phyloP scores from a whole-genome alignment of 805 yeast species.

The Kodamaea kakaduensis region DNA sequence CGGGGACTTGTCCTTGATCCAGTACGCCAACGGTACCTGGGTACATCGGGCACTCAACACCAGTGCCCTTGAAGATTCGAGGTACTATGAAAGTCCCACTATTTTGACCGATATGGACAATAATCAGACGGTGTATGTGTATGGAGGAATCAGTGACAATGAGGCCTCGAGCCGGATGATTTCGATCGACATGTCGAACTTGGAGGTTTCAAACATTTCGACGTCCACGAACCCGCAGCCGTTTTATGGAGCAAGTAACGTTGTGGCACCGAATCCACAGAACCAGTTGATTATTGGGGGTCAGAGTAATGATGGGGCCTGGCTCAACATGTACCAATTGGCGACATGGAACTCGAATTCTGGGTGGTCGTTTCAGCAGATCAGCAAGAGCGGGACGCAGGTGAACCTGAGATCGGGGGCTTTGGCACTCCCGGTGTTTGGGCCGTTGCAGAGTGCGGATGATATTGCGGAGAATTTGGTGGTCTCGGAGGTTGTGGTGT shows the following conservation, averaged over 20 bases:
- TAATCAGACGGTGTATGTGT: conserved; percentile 43
- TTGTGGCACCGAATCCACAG: conserved; percentile 43
- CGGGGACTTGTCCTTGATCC: conserved; percentile 22
- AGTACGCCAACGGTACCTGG: conserved; percentile 23
- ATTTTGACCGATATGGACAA: conserved; percentile 39
- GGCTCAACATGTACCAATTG: conserved; percentile 70
- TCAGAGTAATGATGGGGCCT: conserved; percentile 48
- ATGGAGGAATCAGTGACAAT: conserved; percentile 45
- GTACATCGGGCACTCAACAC: conserved; percentile 15
- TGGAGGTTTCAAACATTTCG: conserved; percentile 34
- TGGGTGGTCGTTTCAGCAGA: conserved; percentile 57
- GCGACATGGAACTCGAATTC: conserved; percentile 68
- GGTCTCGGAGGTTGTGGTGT: conserved; percentile 43
- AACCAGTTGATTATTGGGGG: conserved; percentile 65
- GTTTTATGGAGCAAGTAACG: conserved; percentile 49
- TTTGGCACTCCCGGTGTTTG: conserved; percentile 52
- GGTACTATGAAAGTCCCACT: conserved; percentile 34
- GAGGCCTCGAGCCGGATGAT: conserved; percentile 40
- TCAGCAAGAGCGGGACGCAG: conserved; percentile 17
- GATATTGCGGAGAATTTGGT: conserved; percentile 28
- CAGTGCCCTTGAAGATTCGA: conserved; percentile 23
- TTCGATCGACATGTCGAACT: conserved; percentile 36
- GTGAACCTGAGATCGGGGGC: conserved; percentile 55
- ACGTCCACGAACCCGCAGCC: conserved; percentile 53
- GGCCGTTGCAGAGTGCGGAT: conserved; percentile 20